These are phyloP conservation scores for Fomitopsis serialis DNA, from an alignment of 768 basidiomycete genomes.

Conservation along the genomic window DNA sequence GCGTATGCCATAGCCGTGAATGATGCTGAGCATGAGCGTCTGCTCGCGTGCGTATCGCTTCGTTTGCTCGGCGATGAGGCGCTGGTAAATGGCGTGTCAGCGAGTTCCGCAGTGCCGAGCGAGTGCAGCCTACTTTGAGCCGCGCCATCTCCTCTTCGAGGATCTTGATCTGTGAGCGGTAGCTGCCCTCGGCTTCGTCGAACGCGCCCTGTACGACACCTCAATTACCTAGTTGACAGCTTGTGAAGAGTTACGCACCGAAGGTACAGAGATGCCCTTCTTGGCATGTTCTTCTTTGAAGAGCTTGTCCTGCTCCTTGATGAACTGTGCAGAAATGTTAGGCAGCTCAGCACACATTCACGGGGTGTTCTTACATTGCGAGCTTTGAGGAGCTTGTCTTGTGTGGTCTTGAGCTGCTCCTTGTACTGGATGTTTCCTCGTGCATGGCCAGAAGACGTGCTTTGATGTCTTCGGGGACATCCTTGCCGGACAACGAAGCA, in stretches of 20 bases:
- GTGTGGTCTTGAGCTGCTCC: constrained; percentile 61
- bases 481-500: constrained; percentile 70
- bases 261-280: constrained; percentile 35
- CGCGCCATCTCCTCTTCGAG: constrained; percentile 33
- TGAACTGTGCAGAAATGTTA: constrained; percentile 50
- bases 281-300: constrained; percentile 78
- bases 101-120: no score
- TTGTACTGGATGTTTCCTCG: constrained; percentile 71
- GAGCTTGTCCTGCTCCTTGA: constrained; percentile 86
- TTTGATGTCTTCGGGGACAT: constrained; percentile 80
- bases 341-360: neutral
- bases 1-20: constrained; percentile 68
- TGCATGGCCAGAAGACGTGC: constrained; percentile 67
- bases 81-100: no score
- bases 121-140: constrained; percentile 38
- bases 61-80: constrained; percentile 44
- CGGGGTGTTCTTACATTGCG: constrained; percentile 34
- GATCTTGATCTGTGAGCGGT: constrained; percentile 26
- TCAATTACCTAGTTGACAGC: neutral
- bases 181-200: constrained; percentile 62
- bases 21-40: constrained; percentile 70
- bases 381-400: constrained; percentile 79
- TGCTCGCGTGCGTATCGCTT: constrained; percentile 72
- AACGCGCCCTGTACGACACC: constrained; percentile 40
- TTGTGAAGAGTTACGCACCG: constrained; percentile 31